These are phyloP conservation scores for Pyricularia sp. DNA, from an alignment of 2,329 filamentous ascomycete species.

Conservation along the genomic window DNA sequence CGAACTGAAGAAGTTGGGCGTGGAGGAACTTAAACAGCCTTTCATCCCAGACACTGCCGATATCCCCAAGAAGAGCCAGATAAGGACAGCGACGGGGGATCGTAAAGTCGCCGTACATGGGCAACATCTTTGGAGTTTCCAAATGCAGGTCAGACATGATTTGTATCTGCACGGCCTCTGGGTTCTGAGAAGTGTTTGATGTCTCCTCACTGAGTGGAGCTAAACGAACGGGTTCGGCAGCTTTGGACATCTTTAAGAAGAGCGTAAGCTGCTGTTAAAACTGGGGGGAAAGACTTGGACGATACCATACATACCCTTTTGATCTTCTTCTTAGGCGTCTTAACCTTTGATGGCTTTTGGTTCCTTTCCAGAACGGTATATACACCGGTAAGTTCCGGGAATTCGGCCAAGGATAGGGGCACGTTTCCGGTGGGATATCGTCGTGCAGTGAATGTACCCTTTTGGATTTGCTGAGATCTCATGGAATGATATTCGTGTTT, in stretches of 20 bases:
- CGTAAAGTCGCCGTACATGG: background rate
- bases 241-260: background rate
- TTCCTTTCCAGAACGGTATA: background rate
- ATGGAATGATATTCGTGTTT: conserved; percentile 1
- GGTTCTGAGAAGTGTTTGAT: background rate
- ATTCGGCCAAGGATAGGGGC: background rate
- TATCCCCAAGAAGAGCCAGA: conserved; percentile 35
- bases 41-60: conserved; percentile 23
- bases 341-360: background rate
- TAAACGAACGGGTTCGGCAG: background rate
- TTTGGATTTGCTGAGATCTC: background rate
- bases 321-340: background rate
- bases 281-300: too few species aligned
- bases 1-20: conserved; percentile 24
- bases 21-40: conserved; percentile 26
- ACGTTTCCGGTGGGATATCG: background rate
- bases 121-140: conserved; percentile 17
- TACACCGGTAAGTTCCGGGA: background rate
- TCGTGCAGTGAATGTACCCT: background rate
- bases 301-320: background rate
- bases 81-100: conserved; percentile 17
- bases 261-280: too few species aligned
- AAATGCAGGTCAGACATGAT: conserved; percentile 28
- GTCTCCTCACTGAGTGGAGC: background rate
- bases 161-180: background rate